Percentiles rank a stretch among this genome's conserved stretches.
Conservation (phyloP, 352 stramenopile species). For the Pythium guiyangense region DNA sequence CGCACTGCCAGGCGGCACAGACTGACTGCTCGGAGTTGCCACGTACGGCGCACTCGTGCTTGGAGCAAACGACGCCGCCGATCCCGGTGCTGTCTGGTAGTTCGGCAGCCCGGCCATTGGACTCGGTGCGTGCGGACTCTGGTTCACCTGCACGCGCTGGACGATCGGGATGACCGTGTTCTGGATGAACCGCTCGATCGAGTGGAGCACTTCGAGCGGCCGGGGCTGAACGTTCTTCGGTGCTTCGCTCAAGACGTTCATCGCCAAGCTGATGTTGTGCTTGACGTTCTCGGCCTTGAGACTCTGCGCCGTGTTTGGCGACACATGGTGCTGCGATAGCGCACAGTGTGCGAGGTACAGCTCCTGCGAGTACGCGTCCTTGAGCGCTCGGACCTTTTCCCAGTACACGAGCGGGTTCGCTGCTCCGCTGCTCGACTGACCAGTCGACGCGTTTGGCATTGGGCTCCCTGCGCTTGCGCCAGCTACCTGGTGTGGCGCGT, state of each 20-base stretch:
- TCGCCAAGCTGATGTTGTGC: constrained; percentile 71
- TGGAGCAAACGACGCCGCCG: not conserved
- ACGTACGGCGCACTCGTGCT: not conserved
- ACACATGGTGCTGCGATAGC: constrained; percentile 58
- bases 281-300: constrained; percentile 76
- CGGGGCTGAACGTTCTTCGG: constrained; percentile 42
- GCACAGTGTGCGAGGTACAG: constrained; percentile 61
- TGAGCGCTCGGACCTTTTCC: constrained; percentile 61
- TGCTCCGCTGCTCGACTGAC: constrained; percentile 9
- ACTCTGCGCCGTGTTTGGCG: constrained; percentile 57
- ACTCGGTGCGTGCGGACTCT: constrained; percentile 10
- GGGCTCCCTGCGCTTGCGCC: constrained; percentile 16
- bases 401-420: constrained; percentile 61
- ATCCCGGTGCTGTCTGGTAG: not conserved
- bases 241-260: constrained; percentile 55
- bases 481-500: not conserved
- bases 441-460: constrained; percentile 11
- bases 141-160: constrained; percentile 34
- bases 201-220: constrained; percentile 62
- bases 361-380: constrained; percentile 36
- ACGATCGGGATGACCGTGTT: constrained; percentile 77
- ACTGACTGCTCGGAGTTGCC: not conserved
- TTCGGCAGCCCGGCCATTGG: not conserved
- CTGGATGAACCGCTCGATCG: constrained; percentile 81
- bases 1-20: not conserved